These are phyloP conservation scores for Byssochlamys sp. DNA, from an alignment of 2,329 filamentous ascomycete species.

Conservation along the genomic window DNA sequence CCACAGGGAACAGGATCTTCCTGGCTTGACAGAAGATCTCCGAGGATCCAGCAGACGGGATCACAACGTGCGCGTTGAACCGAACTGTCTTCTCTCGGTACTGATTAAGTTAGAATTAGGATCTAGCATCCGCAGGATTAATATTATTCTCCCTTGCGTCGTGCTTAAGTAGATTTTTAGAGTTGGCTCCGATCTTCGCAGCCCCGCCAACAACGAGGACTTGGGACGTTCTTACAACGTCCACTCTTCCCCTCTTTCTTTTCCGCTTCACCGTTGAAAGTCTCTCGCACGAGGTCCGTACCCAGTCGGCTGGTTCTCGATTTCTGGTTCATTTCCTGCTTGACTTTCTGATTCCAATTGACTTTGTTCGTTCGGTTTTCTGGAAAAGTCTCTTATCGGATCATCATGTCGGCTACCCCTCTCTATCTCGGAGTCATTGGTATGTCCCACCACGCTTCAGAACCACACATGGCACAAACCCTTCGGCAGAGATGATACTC, in stretches of 20 bases:
- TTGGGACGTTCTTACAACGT: background rate
- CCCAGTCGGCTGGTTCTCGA: background rate
- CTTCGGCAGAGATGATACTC: background rate
- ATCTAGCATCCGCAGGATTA: background rate
- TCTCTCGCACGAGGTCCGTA: background rate
- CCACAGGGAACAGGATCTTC: background rate
- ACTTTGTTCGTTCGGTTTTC: background rate
- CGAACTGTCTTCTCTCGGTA: background rate
- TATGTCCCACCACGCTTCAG: slow-evolving; percentile 10
- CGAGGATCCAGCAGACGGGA: background rate
- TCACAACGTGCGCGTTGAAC: background rate
- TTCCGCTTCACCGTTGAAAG: background rate
- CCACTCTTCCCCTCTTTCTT: background rate
- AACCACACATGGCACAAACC: background rate
- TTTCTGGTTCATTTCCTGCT: background rate
- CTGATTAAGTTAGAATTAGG: background rate
- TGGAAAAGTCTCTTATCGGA: background rate
- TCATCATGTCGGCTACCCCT: slow-evolving; percentile 23
- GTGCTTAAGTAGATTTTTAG: background rate
- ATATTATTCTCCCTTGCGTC: background rate
- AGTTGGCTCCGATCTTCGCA: slow-evolving; percentile 2
- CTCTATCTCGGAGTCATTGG: slow-evolving; percentile 37
- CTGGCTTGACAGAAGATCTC: background rate
- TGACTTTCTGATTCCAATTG: background rate
- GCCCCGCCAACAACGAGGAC: slow-evolving; percentile 1